phyloP scores from a whole-genome alignment of 1,284 basidiomycete species.

The Cutaneotrichosporon dermatis region DNA sequence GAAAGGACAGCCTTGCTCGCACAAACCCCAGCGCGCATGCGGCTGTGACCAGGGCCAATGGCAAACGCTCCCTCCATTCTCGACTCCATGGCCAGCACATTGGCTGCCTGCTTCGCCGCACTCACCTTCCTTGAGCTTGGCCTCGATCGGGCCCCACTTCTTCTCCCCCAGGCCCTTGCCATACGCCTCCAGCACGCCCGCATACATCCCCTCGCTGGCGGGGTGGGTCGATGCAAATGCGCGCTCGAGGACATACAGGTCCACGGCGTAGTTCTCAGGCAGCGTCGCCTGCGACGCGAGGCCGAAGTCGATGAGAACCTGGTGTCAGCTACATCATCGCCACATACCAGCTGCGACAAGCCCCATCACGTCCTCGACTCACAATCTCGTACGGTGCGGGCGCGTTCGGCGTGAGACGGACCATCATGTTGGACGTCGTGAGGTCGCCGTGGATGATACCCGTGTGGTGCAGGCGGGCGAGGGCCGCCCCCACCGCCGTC shows the following conservation, averaged over 20 bases:
- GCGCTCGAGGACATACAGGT: conserved; percentile 89
- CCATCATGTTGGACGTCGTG: conserved; percentile 98
- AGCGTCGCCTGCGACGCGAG: conserved; percentile 63
- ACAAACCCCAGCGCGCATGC: too few species aligned
- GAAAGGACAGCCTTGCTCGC: too few species aligned
- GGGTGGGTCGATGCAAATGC: conserved; percentile 96
- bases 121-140: conserved; percentile 71
- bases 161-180: conserved; percentile 55
- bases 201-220: conserved; percentile 60
- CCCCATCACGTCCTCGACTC: background rate
- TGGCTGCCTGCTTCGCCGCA: background rate
- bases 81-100: too few species aligned
- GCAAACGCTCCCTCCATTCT: too few species aligned
- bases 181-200: conserved; percentile 57
- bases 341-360: too few species aligned
- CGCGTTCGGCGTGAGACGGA: conserved; percentile 53
- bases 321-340: conserved; percentile 31
- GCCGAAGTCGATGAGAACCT: conserved; percentile 90
- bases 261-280: conserved; percentile 48
- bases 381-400: conserved; percentile 38
- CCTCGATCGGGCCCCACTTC: conserved; percentile 66
- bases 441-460: conserved; percentile 94
- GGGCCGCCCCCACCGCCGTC: conserved; percentile 71
- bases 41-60: too few species aligned
- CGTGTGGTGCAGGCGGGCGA: conserved; percentile 83